A percentile compares a stretch with the other conserved stretches of the same genome.
Evolutionary conservation across 257 asterid genomes (phyloP).

Genomic region (Primulina huaijiensis): DNA sequence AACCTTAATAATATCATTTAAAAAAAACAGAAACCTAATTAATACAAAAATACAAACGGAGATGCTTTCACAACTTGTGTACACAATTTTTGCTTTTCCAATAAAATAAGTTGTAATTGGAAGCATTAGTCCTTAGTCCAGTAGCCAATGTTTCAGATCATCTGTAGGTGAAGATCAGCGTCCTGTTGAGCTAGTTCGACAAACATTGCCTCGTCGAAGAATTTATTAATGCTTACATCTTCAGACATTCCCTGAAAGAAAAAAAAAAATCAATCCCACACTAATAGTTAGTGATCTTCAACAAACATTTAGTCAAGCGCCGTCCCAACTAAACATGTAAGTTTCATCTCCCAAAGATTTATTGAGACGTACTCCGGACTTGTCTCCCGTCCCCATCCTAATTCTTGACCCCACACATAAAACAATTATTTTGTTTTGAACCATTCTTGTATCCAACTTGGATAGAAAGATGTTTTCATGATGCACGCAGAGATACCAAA

Average conservation of each 20-base stretch:
- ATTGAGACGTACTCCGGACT: neutral
- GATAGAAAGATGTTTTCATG: neutral
- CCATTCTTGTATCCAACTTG: neutral
- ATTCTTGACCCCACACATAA: neutral
- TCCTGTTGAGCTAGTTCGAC: constrained; percentile 93
- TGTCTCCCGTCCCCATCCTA: neutral
- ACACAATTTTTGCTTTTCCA: neutral
- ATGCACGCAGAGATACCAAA: neutral
- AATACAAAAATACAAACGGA: neutral
- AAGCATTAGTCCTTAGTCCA: neutral
- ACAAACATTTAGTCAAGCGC: neutral
- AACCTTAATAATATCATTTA: neutral
- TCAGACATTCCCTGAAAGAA: constrained; percentile 88
- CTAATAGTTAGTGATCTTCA: neutral
- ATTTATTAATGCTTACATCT: constrained; percentile 86
- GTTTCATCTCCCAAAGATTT: neutral
- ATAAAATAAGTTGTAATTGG: neutral
- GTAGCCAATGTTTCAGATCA: constrained; percentile 33
- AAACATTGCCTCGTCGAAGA: constrained; percentile 95
- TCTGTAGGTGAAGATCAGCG: constrained; percentile 84
- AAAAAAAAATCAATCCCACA: constrained; percentile 11
- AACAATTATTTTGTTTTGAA: no score
- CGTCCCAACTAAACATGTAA: neutral
- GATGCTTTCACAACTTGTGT: neutral
- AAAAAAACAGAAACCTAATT: neutral